Evolutionary conservation across 1,284 basidiomycete genomes (phyloP).

Genomic region (Ganoderma multipileum): DNA sequence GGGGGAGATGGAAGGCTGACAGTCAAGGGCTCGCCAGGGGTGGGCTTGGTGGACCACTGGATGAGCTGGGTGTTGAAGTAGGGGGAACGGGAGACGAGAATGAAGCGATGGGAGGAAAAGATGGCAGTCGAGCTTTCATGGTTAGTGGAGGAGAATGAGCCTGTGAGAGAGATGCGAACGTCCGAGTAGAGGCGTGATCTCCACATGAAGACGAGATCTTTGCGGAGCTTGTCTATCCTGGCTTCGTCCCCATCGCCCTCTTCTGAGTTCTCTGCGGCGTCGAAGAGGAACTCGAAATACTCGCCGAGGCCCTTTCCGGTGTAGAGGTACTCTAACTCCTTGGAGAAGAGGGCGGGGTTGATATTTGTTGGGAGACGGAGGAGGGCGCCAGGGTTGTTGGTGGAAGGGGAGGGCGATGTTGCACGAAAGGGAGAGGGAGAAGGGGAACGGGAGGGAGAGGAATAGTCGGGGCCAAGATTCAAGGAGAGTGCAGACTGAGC

Average conservation of each 20-base stretch:
- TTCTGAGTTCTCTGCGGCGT: slow-evolving; percentile 62
- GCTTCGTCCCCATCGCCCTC: slow-evolving; percentile 68
- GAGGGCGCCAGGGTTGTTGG: slow-evolving; percentile 45
- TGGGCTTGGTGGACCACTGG: slow-evolving; percentile 54
- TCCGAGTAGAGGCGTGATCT: slow-evolving; percentile 91
- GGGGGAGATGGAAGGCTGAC: slow-evolving; percentile 89
- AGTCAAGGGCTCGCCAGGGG: slow-evolving; percentile 55
- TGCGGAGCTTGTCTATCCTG: slow-evolving; percentile 86
- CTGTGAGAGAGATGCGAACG: slow-evolving; percentile 79
- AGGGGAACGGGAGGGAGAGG: slow-evolving; percentile 57
- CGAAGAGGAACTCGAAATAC: slow-evolving; percentile 90
- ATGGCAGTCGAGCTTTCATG: slow-evolving; percentile 78
- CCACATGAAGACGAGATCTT: slow-evolving; percentile 97
- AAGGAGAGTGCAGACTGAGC: slow-evolving; percentile 71
- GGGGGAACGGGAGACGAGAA: slow-evolving; percentile 87
- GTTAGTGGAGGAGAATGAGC: slow-evolving; percentile 63
- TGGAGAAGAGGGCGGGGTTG: slow-evolving; percentile 79
- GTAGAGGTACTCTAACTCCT: slow-evolving; percentile 91
- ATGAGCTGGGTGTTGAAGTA: slow-evolving; percentile 86
- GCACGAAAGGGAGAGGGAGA: slow-evolving; percentile 54
- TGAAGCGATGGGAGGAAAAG: slow-evolving; percentile 93
- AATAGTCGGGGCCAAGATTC: slow-evolving; percentile 53
- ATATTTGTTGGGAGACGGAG: slow-evolving; percentile 71
- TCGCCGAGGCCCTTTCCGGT: slow-evolving; percentile 85
- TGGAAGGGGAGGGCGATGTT: slow-evolving; percentile 53